A percentile compares a stretch with the other conserved stretches of the same genome.
Conservation (phyloP, 768 basidiomycete species). For the Paxillus rubicundulus region DNA sequence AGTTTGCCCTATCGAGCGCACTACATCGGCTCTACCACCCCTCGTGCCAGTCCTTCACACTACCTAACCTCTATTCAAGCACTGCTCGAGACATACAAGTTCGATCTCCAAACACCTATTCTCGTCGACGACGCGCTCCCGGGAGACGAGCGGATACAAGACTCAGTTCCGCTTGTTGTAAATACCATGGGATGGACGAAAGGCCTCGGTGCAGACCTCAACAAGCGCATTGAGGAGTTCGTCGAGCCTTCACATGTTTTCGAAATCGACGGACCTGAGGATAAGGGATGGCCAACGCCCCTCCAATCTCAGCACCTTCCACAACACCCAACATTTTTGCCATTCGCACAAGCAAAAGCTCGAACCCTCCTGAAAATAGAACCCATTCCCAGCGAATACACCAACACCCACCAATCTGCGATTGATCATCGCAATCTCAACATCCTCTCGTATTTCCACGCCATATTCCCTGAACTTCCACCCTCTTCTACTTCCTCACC, state of each 20-base stretch:
- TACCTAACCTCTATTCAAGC: slow-evolving; percentile 72
- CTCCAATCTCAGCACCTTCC: slow-evolving; percentile 6
- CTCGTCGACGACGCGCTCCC: slow-evolving; percentile 27
- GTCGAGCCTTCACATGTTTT: slow-evolving; percentile 47
- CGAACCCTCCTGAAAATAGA: slow-evolving; percentile 31
- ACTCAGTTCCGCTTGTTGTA: slow-evolving; percentile 77
- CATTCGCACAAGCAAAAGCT: not conserved
- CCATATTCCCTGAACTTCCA: slow-evolving; percentile 35
- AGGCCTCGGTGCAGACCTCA: slow-evolving; percentile 84
- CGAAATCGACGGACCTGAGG: slow-evolving; percentile 21
- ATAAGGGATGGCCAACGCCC: slow-evolving; percentile 19
- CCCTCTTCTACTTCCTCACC: slow-evolving; percentile 13
- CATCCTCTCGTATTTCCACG: slow-evolving; percentile 78
- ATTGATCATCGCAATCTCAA: slow-evolving; percentile 69
- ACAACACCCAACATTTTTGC: not conserved
- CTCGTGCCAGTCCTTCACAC: slow-evolving; percentile 69
- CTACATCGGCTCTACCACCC: slow-evolving; percentile 77
- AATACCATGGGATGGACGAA: slow-evolving; percentile 99
- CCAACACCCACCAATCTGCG: slow-evolving; percentile 34
- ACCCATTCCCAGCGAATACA: slow-evolving; percentile 39
- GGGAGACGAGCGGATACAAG: slow-evolving; percentile 42
- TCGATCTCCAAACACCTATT: slow-evolving; percentile 59
- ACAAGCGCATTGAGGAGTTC: slow-evolving; percentile 63
- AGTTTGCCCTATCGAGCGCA: slow-evolving; percentile 70
- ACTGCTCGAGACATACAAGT: slow-evolving; percentile 62